Evolutionary conservation across 2,329 filamentous ascomycete species (phyloP).

Genomic region (Colletotrichum tabaci): DNA sequence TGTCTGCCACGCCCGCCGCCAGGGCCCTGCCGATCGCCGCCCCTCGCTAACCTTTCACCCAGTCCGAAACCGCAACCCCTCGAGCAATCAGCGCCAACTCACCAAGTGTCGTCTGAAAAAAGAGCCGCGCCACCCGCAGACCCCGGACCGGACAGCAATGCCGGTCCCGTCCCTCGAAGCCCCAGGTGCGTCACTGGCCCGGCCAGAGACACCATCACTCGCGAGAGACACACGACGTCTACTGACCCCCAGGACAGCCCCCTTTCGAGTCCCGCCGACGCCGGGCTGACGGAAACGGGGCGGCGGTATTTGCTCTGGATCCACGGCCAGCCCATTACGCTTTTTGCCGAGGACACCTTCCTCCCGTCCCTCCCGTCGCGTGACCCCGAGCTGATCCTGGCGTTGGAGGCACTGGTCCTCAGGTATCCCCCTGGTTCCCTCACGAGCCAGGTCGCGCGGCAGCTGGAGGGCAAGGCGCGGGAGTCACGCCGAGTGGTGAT

Average conservation of each 20-base stretch:
- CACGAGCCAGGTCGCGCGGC: neutral
- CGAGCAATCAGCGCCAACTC: neutral
- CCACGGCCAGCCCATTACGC: constrained; percentile 64
- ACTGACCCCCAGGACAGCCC: neutral
- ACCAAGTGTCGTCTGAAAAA: neutral
- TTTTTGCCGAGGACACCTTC: constrained; percentile 61
- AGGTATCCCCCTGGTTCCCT: constrained; percentile 53
- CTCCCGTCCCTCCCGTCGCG: constrained; percentile 55
- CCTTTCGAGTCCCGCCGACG: neutral
- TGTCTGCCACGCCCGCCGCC: neutral
- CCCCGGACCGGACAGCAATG: neutral
- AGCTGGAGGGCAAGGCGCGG: neutral
- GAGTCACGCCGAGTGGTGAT: constrained; percentile 48
- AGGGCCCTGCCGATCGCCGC: neutral
- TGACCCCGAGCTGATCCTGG: constrained; percentile 52
- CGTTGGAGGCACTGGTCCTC: constrained; percentile 56
- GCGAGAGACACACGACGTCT: neutral
- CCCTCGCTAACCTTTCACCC: neutral
- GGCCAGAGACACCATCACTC: neutral
- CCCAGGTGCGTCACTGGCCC: neutral
- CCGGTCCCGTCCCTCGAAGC: accelerated
- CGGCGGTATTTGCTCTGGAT: constrained; percentile 60
- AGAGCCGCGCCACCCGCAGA: neutral
- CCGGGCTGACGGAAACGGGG: constrained; percentile 3
- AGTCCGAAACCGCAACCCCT: constrained; percentile 6